Conservation (phyloP, 805 yeast genomes). For the Suhomyces sp. region DNA sequence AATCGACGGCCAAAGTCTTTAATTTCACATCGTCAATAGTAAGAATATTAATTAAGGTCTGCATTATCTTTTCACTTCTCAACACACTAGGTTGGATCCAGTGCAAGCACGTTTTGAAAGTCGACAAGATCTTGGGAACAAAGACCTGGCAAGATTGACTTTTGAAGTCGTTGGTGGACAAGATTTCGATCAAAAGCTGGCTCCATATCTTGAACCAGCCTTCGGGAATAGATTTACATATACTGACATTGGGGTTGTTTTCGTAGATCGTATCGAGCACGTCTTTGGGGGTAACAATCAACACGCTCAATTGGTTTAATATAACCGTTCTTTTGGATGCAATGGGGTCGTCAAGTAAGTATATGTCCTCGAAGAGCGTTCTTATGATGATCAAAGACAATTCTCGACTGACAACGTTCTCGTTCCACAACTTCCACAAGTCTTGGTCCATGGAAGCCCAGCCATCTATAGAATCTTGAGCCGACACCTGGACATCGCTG, state of each 20-base stretch:
- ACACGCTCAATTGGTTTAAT: constrained; percentile 78
- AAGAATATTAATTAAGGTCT: constrained; percentile 58
- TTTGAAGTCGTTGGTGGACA: constrained; percentile 27
- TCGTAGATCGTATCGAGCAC: constrained; percentile 64
- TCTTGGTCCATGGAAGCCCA: constrained; percentile 89
- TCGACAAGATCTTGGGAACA: constrained; percentile 68
- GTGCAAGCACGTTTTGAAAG: constrained; percentile 83
- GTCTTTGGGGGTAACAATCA: constrained; percentile 70
- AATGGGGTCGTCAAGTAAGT: constrained; percentile 85
- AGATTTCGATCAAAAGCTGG: constrained; percentile 31
- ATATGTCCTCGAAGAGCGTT: constrained; percentile 89
- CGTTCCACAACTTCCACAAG: constrained; percentile 71
- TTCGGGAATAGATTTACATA: constrained; percentile 63
- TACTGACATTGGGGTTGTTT: constrained; percentile 56
- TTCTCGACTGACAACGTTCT: constrained; percentile 63
- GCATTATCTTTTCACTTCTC: constrained; percentile 61
- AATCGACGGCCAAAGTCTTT: constrained; percentile 83
- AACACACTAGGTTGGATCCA: constrained; percentile 86
- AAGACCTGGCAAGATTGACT: constrained; percentile 37
- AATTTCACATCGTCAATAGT: constrained; percentile 60
- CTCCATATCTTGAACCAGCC: constrained; percentile 90
- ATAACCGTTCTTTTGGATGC: constrained; percentile 78
- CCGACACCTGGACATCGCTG: constrained; percentile 20
- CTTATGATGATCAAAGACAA: constrained; percentile 73
- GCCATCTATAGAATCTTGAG: constrained; percentile 55